Evolutionary conservation across 768 basidiomycete species (phyloP).

Genomic region (Ramaria rubella): DNA sequence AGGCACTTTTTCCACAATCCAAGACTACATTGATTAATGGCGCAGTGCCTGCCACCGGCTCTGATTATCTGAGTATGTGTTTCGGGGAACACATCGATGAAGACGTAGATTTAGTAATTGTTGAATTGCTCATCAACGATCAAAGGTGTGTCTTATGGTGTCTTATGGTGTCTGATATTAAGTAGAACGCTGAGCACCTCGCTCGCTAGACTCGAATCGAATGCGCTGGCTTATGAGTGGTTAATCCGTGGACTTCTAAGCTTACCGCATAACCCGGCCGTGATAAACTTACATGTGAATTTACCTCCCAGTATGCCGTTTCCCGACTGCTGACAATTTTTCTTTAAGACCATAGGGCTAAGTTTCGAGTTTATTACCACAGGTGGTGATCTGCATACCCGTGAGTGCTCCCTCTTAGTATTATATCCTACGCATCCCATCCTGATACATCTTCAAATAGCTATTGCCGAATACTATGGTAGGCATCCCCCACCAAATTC

Average conservation of each 20-base stretch:
- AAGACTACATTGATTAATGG: slow-evolving; percentile 10
- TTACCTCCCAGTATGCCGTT: background rate
- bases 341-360: slow-evolving; percentile 7
- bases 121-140: slow-evolving; percentile 13
- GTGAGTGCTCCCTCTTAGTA: background rate
- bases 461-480: slow-evolving; percentile 12
- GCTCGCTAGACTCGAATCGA: slow-evolving; percentile 5
- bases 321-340: background rate
- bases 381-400: slow-evolving; percentile 12
- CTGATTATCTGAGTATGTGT: slow-evolving; percentile 14
- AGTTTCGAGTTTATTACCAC: slow-evolving; percentile 7
- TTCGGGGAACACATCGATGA: slow-evolving; percentile 9
- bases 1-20: slow-evolving; percentile 9
- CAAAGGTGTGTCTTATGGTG: slow-evolving; percentile 2
- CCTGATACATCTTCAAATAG: background rate
- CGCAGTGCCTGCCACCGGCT: slow-evolving; percentile 10
- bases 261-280: slow-evolving; percentile 7
- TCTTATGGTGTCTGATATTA: background rate
- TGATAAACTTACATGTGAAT: slow-evolving; percentile 12
- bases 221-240: slow-evolving; percentile 12
- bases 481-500: background rate
- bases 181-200: background rate
- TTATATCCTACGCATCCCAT: background rate
- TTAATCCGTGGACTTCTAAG: slow-evolving; percentile 10
- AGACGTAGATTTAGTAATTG: slow-evolving; percentile 13